These are phyloP conservation scores for Boeremia lycopersici DNA, from an alignment of 2,329 filamentous ascomycete species.

Conservation along the genomic window DNA sequence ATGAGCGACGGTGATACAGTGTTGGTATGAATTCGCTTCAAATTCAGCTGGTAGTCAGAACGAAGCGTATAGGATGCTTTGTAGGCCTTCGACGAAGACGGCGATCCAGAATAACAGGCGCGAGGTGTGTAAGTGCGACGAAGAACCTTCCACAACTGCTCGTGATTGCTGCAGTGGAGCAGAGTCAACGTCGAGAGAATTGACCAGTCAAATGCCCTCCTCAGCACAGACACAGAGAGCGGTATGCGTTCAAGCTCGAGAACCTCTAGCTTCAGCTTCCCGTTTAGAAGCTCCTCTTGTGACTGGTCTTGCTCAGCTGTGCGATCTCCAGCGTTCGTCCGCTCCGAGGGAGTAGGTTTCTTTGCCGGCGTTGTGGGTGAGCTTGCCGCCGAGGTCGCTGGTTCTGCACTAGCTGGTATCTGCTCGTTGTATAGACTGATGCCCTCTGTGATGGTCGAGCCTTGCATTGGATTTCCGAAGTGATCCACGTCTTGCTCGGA, in stretches of 20 bases:
- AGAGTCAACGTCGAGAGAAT: slow-evolving; percentile 73
- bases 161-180: slow-evolving; percentile 73
- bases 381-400: background rate
- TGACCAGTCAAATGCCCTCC: slow-evolving; percentile 76
- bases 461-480: slow-evolving; percentile 34
- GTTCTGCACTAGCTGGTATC: slow-evolving; percentile 18
- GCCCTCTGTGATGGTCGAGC: slow-evolving; percentile 31
- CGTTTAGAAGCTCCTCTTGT: slow-evolving; percentile 54
- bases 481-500: slow-evolving; percentile 36
- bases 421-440: slow-evolving; percentile 31
- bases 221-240: slow-evolving; percentile 73
- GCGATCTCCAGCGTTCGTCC: slow-evolving; percentile 7
- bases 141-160: slow-evolving; percentile 76
- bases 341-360: background rate
- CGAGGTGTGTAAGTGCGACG: slow-evolving; percentile 59
- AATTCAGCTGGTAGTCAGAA: slow-evolving; percentile 57
- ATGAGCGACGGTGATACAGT: slow-evolving; percentile 71
- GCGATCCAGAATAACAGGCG: slow-evolving; percentile 39
- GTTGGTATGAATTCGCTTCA: slow-evolving; percentile 79
- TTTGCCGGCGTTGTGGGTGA: slow-evolving; percentile 3
- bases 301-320: slow-evolving; percentile 7
- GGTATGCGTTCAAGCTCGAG: slow-evolving; percentile 77
- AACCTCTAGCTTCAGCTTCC: slow-evolving; percentile 69
- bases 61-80: slow-evolving; percentile 48
- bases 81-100: slow-evolving; percentile 45